phyloP scores from a whole-genome alignment of 441 rosid species.

The Metrosideros polymorpha region DNA sequence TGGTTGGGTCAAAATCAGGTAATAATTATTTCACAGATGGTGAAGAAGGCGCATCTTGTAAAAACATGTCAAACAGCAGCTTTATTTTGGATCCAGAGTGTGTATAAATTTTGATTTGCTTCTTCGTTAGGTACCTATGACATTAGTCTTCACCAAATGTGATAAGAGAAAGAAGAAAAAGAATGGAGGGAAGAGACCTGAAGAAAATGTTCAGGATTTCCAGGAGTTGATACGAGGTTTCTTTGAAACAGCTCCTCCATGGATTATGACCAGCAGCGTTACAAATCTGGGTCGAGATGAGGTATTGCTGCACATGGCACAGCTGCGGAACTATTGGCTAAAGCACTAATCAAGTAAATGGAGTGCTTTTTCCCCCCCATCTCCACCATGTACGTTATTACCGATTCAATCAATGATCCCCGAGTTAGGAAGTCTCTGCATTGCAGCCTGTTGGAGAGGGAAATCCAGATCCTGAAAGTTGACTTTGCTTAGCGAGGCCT shows the following conservation, averaged over 20 bases:
- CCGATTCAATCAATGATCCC: neutral
- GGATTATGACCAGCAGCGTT: conserved; percentile 97
- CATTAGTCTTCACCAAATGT: conserved; percentile 83
- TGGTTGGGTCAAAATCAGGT: conserved; percentile 93
- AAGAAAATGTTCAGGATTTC: conserved; percentile 65
- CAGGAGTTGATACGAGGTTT: conserved; percentile 66
- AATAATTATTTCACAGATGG: neutral
- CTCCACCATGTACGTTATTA: fast-evolving
- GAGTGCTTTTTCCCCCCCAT: neutral
- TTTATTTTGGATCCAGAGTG: neutral
- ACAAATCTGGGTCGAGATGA: conserved; percentile 95
- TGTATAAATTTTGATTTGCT: neutral
- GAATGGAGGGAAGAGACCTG: conserved; percentile 83
- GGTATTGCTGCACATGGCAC: conserved; percentile 89
- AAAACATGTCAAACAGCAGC: neutral
- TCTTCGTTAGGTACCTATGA: conserved; percentile 68
- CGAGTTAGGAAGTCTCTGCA: neutral
- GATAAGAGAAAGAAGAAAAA: conserved; percentile 92
- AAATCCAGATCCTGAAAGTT: neutral
- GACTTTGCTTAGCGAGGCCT: neutral
- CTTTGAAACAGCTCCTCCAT: conserved; percentile 78
- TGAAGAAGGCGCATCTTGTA: neutral
- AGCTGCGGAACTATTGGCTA: conserved; percentile 87
- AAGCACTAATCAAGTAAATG: conserved; percentile 29
- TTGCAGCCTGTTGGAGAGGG: neutral